Conservation (phyloP, 2,329 filamentous ascomycete genomes). For the Fusarium aywerte region DNA sequence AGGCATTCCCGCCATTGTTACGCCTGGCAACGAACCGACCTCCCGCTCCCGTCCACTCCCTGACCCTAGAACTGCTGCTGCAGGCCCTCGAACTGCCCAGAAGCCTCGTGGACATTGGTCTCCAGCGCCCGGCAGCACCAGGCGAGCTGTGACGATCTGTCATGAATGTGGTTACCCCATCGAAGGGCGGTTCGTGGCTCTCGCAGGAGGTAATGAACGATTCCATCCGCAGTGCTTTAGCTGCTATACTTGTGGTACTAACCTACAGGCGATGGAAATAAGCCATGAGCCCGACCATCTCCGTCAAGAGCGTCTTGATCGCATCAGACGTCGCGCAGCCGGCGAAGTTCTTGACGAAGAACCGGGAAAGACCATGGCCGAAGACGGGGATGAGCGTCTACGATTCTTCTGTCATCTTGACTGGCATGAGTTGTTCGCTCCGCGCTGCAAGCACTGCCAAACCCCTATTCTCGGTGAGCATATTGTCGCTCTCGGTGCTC, state of each 20-base stretch:
- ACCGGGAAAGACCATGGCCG: conserved; percentile 71
- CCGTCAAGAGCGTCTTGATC: conserved; percentile 75
- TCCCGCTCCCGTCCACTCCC: conserved; percentile 55
- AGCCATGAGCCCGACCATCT: conserved; percentile 86
- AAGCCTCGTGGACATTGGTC: conserved; percentile 68
- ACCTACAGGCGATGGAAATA: conserved; percentile 94
- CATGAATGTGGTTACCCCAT: conserved; percentile 87
- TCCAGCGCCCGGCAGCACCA: conserved; percentile 59
- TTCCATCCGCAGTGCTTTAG: conserved; percentile 96
- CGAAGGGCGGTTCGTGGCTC: conserved; percentile 87
- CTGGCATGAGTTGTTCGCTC: conserved; percentile 94
- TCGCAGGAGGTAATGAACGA: conserved; percentile 75
- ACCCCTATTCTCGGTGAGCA: conserved; percentile 97
- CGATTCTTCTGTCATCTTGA: conserved; percentile 99
- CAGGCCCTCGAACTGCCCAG: conserved; percentile 51
- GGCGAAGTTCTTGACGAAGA: conserved; percentile 71
- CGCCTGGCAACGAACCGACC: conserved; percentile 55
- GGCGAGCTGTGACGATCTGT: conserved; percentile 76
- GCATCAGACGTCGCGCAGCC: conserved; percentile 71
- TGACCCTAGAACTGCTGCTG: conserved; percentile 53
- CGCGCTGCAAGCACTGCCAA: conserved; percentile 93
- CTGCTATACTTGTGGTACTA: conserved; percentile 87
- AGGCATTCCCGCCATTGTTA: conserved; percentile 58
- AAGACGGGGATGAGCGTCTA: conserved; percentile 77
- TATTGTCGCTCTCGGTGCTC: conserved; percentile 89